Conservation (phyloP, 345 rosid genomes). For the Raphanus sativus region DNA sequence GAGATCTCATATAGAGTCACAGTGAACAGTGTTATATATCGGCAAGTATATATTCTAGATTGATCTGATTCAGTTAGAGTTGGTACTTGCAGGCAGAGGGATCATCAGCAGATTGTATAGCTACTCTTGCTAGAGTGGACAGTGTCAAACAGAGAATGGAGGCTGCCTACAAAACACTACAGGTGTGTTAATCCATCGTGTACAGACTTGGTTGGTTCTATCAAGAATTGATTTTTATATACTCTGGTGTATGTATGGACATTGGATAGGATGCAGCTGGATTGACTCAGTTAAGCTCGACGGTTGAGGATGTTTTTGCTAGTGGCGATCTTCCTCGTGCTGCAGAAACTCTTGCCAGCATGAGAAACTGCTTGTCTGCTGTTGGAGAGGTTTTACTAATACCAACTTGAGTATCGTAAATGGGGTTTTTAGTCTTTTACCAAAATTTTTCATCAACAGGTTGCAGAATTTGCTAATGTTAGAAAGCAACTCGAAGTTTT, state of each 20-base stretch:
- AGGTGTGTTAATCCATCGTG: constrained; percentile 43
- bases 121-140: constrained; percentile 92
- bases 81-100: constrained; percentile 78
- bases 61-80: neutral
- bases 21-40: neutral
- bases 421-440: too few relatives aligned
- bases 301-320: constrained; percentile 96
- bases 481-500: constrained; percentile 92
- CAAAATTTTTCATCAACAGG: constrained; percentile 42
- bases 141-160: constrained; percentile 98
- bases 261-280: constrained; percentile 89
- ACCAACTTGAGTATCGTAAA: neutral
- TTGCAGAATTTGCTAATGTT: constrained; percentile 96
- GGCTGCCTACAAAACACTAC: constrained; percentile 87
- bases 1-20: constrained; percentile 14
- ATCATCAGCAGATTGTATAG: constrained; percentile 85
- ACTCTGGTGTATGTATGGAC: constrained; percentile 9
- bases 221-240: neutral
- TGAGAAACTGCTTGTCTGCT: constrained; percentile 98
- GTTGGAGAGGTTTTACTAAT: constrained; percentile 77
- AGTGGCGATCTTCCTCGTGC: constrained; percentile 98
- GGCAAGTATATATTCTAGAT: neutral
- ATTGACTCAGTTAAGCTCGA: constrained; percentile 88
- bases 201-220: neutral
- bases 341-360: constrained; percentile 97